These are phyloP conservation scores for Seiridium unicorne DNA, from an alignment of 2,329 filamentous ascomycete species.

Conservation along the genomic window DNA sequence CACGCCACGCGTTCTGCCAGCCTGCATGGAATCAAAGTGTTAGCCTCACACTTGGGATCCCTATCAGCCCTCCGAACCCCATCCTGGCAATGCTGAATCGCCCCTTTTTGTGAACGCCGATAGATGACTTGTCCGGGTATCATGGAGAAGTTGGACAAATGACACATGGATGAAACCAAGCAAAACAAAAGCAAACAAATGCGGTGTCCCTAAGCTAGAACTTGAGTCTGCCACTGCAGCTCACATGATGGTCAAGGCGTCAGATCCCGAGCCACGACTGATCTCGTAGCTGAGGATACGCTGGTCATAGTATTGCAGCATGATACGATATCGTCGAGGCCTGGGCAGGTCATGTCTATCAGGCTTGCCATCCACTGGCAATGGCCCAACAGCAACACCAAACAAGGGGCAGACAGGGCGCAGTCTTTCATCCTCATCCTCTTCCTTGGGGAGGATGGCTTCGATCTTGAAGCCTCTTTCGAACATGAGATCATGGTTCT, in stretches of 20 bases:
- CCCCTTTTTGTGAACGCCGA: no score
- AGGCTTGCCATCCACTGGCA: constrained; percentile 45
- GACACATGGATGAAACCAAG: no score
- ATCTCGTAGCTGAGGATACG: constrained; percentile 70
- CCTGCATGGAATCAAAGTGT: no score
- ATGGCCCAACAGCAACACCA: constrained; percentile 66
- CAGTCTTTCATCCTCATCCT: constrained; percentile 42
- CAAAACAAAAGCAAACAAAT: not conserved
- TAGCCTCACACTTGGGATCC: no score
- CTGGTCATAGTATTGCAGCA: constrained; percentile 72
- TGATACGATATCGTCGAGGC: constrained; percentile 44
- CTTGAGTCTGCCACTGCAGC: not conserved
- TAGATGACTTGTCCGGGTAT: no score
- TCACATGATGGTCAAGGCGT: constrained; percentile 22
- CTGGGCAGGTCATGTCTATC: constrained; percentile 24
- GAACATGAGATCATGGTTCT: constrained; percentile 22
- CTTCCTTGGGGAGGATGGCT: constrained; percentile 43
- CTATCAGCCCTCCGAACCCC: no score
- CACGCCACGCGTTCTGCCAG: no score
- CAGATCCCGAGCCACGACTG: constrained; percentile 35
- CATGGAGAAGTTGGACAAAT: no score
- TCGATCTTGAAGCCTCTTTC: constrained; percentile 53
- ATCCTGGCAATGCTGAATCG: no score
- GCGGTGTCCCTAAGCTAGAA: not conserved
- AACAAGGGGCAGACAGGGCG: constrained; percentile 54